Evolutionary conservation across 2,329 filamentous ascomycete genomes (phyloP).

Genomic region (Fusarium austroafricanum): DNA sequence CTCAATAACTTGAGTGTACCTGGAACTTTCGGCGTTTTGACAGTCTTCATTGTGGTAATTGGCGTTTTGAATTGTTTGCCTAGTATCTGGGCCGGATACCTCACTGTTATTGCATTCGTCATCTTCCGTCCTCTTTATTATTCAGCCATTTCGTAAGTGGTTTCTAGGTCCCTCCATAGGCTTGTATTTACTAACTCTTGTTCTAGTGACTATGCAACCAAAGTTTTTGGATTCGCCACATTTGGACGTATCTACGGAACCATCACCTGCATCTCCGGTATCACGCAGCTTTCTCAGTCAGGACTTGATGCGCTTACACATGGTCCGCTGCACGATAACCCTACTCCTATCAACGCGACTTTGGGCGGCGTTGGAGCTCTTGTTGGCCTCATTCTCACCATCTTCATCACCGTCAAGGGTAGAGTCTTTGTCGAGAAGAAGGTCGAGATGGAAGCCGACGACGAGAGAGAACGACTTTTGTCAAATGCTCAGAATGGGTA

Average conservation of each 20-base stretch:
- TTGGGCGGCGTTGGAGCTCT: slow-evolving; percentile 16
- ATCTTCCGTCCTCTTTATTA: slow-evolving; percentile 81
- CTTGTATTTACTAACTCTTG: accelerated
- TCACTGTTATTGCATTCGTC: slow-evolving; percentile 75
- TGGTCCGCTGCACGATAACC: slow-evolving; percentile 20
- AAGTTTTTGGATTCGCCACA: slow-evolving; percentile 83
- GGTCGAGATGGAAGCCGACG: slow-evolving; percentile 19
- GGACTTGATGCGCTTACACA: slow-evolving; percentile 75
- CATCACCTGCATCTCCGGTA: slow-evolving; percentile 77
- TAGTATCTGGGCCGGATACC: slow-evolving; percentile 70
- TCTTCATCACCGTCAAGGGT: slow-evolving; percentile 22
- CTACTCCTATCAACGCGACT: slow-evolving; percentile 16
- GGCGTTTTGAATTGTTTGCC: slow-evolving; percentile 73
- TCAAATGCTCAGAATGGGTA: slow-evolving; percentile 17
- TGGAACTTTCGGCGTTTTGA: slow-evolving; percentile 68
- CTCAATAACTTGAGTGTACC: slow-evolving; percentile 75
- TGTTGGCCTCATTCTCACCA: background rate
- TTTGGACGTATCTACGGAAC: slow-evolving; percentile 84
- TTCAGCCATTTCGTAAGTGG: slow-evolving; percentile 72
- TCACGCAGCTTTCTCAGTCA: slow-evolving; percentile 78
- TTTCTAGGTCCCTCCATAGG: accelerated
- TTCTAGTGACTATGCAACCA: slow-evolving; percentile 75
- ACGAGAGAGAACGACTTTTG: slow-evolving; percentile 30
- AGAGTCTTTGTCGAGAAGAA: slow-evolving; percentile 31
- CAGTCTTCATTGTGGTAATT: slow-evolving; percentile 68